Evolutionary conservation across 805 yeast genomes (phyloP).

Genomic region (Metschnikowia similis): DNA sequence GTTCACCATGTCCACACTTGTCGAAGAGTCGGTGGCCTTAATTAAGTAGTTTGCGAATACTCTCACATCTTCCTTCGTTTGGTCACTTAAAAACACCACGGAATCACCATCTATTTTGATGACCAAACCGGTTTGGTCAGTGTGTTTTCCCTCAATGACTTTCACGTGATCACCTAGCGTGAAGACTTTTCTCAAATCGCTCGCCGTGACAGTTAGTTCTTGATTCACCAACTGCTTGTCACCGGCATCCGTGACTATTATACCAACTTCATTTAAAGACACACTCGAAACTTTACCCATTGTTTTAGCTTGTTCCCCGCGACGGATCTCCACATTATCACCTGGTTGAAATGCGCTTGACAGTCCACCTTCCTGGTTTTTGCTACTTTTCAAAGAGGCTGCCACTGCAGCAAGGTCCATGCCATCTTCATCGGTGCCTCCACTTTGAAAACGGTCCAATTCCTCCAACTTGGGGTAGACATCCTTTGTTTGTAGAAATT

Average conservation of each 20-base stretch:
- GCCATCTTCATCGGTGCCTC: constrained; percentile 72
- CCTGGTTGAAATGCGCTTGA: constrained; percentile 74
- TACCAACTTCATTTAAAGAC: constrained; percentile 50
- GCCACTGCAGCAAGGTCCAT: constrained; percentile 85
- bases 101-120: constrained; percentile 77
- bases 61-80: constrained; percentile 80
- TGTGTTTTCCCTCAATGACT: constrained; percentile 84
- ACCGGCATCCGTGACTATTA: constrained; percentile 48
- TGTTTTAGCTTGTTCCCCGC: constrained; percentile 92
- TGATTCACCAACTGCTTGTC: constrained; percentile 55
- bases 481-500: constrained; percentile 71
- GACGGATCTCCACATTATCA: constrained; percentile 85
- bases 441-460: constrained; percentile 71
- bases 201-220: constrained; percentile 74
- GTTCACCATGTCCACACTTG: constrained; percentile 50
- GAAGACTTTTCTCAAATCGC: constrained; percentile 80
- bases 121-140: constrained; percentile 93
- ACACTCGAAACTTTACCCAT: constrained; percentile 74
- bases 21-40: constrained; percentile 83
- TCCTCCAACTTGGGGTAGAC: constrained; percentile 89
- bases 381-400: constrained; percentile 65
- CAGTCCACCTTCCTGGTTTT: constrained; percentile 22
- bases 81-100: constrained; percentile 86
- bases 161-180: constrained; percentile 92
- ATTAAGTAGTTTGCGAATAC: constrained; percentile 90